Base-by-base conservation (phyloP, 768 basidiomycete species). In the Phanerochaete carnosa region DNA sequence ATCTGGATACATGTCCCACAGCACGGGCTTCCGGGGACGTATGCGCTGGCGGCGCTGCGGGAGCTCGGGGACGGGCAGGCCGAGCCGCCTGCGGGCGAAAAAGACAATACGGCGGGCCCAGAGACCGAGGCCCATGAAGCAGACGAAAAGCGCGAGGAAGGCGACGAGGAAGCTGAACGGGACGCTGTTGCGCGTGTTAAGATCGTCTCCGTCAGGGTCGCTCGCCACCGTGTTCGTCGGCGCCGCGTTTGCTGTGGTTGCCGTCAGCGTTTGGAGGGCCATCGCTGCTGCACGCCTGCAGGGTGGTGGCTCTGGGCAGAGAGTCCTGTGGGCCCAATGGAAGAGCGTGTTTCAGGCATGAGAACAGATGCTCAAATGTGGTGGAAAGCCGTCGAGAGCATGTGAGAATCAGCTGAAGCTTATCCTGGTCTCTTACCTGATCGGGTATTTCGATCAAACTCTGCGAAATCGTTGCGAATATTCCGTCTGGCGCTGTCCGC, bases 111-210 rank as follows among this genome's bases (percentile, higher is more conserved):
- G 63, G 15, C 70, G 64, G n/a, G 70, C 66, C 45, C 68, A 66
- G n/a, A 71, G 62, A 26, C 70, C 70, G 32, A 69, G 64, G 16
- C 64, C 67, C 53, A 71, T 65, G 63, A 71, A 69, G 58, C 66
- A 67, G 43, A 71, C 65, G 57, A 71, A 71, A 25, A 71, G 61
- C 23, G 70, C 70, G 54, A 71, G 61, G 58, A 71, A 69, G 35
- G 70, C 67, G 62, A 71, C 65, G 57, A 71, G 68, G 59, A 71
- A 69, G 68, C 68, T 69, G 62, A 71, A 71, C 30, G 70, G 70
- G 13, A 71, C 65, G 13, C 67, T 65, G n/a, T 63, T 64, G 53
- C 28, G 53, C 39, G 60, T 50, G 26, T 32, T 61, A 33, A 62
- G 51, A 29, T 57, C 51, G 23, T 28, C 50, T 13, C 33, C 29